Evolutionary conservation across 2,329 filamentous ascomycete genomes (phyloP), one percentile per base, ranked within the genome.

Genomic region (Verticillium longisporum): DNA sequence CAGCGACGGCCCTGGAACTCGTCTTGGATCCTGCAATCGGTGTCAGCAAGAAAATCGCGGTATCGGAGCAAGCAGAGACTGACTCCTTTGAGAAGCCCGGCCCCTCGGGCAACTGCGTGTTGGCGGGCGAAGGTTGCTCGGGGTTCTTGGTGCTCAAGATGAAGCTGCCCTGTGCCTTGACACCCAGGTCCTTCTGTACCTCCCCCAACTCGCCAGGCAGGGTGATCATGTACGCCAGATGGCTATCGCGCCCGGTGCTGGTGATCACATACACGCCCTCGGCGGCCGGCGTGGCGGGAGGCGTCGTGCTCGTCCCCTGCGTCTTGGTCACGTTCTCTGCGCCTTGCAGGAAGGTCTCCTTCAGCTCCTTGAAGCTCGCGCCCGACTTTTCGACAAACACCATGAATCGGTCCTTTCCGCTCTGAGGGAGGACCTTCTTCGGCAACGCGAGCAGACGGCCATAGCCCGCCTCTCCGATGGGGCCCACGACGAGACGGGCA

Each of bases 231-330:
- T 97, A 97, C 0, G 83, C 89, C 9, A 97, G 78, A 67, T 96
- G 92, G 1, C 87, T 90, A 56, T 89, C 84, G 0, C 87, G 79
- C 1, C 86, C 86, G 0, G 88, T 91, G 2, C 83, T 85, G 0
- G 88, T 91, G 59, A 97, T 87, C 0, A 88, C 89, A 68, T 97
- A 97, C 0, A 96, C 86, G 0, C 92, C 93, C 72, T 96, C 92
- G 0, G 87, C 92, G n/a, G 92, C 80, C 0, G 90, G 90, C 0
- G 83, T 88, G 1, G 90, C 88, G 1, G 89, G 85, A 0, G 90
- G 87, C 0, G 79, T 81, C 58, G 88, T 86, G 13, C 90, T 83
- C 14, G 83, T 84, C 1, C 91, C 91, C 2, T 76, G 78, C 0
- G 91, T 94, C 76, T 92, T 88, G 7, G 92, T 96, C 58, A 85